phyloP scores from a whole-genome alignment of 1,284 basidiomycete genomes.

The Tetrapyrgos nigripes region DNA sequence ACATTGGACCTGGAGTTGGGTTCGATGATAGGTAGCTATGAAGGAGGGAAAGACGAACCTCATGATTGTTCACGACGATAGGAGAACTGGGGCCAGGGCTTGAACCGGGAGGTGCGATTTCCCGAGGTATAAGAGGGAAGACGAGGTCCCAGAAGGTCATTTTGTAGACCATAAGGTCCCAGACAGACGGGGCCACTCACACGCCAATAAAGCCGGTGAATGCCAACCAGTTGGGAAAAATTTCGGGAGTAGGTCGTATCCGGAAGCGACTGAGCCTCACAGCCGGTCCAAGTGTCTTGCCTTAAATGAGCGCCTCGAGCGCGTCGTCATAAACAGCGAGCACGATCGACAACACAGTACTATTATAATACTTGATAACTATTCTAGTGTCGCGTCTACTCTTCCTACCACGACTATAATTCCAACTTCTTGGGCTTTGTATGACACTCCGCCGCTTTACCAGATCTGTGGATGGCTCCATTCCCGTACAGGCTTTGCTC shows the following conservation, averaged over 20 bases:
- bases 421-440: slow-evolving; percentile 1
- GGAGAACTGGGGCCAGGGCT: background rate
- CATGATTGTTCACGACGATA: background rate
- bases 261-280: background rate
- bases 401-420: no score
- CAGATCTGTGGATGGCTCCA: slow-evolving; percentile 68
- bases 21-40: background rate
- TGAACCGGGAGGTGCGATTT: background rate
- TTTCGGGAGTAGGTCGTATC: background rate
- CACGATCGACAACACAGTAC: background rate
- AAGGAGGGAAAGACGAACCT: background rate
- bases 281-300: background rate
- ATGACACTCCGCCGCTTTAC: slow-evolving; percentile 66
- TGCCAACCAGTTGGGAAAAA: background rate
- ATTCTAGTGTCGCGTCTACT: slow-evolving; percentile 23
- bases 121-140: background rate
- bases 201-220: background rate
- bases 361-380: no score
- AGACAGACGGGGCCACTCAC: background rate
- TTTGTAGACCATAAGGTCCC: background rate
- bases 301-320: background rate
- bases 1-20: background rate
- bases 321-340: background rate
- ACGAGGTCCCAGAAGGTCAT: background rate
- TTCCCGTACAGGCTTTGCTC: slow-evolving; percentile 74